Evolutionary conservation across 2,329 filamentous ascomycete genomes (phyloP).

Genomic region (Clarireedia hainanense): DNA sequence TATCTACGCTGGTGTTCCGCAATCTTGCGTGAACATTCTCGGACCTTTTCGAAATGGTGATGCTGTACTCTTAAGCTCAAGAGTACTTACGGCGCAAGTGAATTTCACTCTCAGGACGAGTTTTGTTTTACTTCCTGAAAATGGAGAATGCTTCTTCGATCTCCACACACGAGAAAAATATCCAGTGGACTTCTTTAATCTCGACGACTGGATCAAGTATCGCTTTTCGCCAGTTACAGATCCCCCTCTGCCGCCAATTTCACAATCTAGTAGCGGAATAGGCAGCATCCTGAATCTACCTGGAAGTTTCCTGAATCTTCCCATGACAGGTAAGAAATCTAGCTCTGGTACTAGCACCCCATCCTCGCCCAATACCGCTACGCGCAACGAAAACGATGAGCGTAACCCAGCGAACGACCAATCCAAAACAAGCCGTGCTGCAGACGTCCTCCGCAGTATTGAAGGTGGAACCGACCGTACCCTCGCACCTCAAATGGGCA

Average conservation of each 20-base stretch:
- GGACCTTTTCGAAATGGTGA: constrained; percentile 89
- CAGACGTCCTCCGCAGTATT: constrained; percentile 18
- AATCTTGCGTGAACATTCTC: constrained; percentile 83
- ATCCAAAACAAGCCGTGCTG: constrained; percentile 21
- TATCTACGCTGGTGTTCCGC: constrained; percentile 75
- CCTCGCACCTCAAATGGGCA: constrained; percentile 25
- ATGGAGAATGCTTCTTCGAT: constrained; percentile 82
- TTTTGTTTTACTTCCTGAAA: constrained; percentile 76
- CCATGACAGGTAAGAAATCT: constrained; percentile 24
- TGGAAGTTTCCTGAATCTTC: constrained; percentile 26
- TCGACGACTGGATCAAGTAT: constrained; percentile 71
- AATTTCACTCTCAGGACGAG: constrained; percentile 88
- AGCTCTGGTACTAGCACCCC: neutral
- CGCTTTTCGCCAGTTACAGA: constrained; percentile 69
- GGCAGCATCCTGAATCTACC: constrained; percentile 33
- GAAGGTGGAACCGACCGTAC: constrained; percentile 25
- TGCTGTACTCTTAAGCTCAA: constrained; percentile 80
- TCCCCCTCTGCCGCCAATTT: constrained; percentile 50
- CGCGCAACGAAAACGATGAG: constrained; percentile 22
- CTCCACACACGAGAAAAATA: constrained; percentile 67
- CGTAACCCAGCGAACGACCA: constrained; percentile 10
- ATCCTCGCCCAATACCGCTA: constrained; percentile 12
- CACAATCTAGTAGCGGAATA: constrained; percentile 26
- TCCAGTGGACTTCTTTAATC: constrained; percentile 74
- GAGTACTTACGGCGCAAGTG: constrained; percentile 83